phyloP scores from a whole-genome alignment of 805 yeast species.

The Saccharomycopsis vini region DNA sequence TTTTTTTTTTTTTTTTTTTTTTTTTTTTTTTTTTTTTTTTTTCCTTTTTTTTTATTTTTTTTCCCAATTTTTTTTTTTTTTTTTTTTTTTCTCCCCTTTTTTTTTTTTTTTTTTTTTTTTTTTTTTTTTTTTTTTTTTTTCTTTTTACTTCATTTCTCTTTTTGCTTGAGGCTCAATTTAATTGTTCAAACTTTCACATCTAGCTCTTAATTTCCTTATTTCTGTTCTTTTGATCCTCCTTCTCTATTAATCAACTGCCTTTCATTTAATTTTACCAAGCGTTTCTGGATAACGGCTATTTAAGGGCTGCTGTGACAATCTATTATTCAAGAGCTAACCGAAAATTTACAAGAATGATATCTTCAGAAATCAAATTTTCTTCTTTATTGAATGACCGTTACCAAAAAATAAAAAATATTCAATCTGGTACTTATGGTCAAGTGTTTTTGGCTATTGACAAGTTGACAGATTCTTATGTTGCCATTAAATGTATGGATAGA shows the following conservation, averaged over 20 bases:
- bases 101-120: constrained; percentile 22
- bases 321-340: not conserved
- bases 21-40: too few relatives aligned
- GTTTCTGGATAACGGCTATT: too few relatives aligned
- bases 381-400: constrained; percentile 32
- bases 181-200: too few relatives aligned
- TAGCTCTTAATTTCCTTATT: too few relatives aligned
- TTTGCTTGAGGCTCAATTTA: too few relatives aligned
- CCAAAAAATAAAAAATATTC: constrained; percentile 35
- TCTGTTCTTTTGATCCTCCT: too few relatives aligned
- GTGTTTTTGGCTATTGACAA: constrained; percentile 45
- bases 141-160: too few relatives aligned
- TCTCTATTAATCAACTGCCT: too few relatives aligned
- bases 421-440: constrained; percentile 54
- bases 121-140: not conserved
- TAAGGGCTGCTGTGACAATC: too few relatives aligned
- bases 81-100: constrained; percentile 24
- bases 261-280: too few relatives aligned
- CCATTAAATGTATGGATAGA: constrained; percentile 46
- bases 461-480: constrained; percentile 30
- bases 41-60: not conserved
- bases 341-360: constrained; percentile 17
- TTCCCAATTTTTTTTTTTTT: not conserved
- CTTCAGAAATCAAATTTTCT: too few relatives aligned
- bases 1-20: too few relatives aligned